Evolutionary conservation across 768 basidiomycete species (phyloP).

Genomic region (Podaxis sp.): DNA sequence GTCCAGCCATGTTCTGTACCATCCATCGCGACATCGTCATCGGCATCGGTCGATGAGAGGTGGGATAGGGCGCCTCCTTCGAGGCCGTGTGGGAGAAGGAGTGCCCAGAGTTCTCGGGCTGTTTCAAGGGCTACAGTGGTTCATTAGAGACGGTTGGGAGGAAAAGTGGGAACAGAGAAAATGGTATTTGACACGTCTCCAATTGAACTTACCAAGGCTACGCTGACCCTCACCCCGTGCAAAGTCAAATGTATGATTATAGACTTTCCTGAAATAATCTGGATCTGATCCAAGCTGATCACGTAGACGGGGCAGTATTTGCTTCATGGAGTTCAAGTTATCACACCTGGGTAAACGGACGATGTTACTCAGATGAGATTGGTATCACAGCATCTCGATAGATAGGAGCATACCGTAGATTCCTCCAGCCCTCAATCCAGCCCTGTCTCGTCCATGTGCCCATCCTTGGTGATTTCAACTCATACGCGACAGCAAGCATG

Average conservation of each 20-base stretch:
- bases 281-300: conserved; percentile 62
- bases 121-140: conserved; percentile 54
- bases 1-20: conserved; percentile 56
- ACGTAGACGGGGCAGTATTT: conserved; percentile 52
- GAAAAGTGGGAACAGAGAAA: neutral
- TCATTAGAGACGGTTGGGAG: neutral
- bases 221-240: conserved; percentile 75
- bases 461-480: conserved; percentile 72
- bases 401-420: conserved; percentile 51
- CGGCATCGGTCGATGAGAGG: conserved; percentile 30
- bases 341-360: conserved; percentile 52
- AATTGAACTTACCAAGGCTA: conserved; percentile 59
- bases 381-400: neutral
- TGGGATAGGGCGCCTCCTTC: conserved; percentile 62
- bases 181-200: neutral
- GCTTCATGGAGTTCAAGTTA: conserved; percentile 59
- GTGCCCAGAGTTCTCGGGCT: conserved; percentile 74
- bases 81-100: conserved; percentile 76
- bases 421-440: conserved; percentile 84
- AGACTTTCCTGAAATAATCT: conserved; percentile 74
- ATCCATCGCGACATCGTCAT: conserved; percentile 49
- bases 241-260: conserved; percentile 80
- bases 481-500: conserved; percentile 77
- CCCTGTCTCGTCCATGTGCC: conserved; percentile 70
- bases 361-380: neutral